Evolutionary conservation across 2,329 filamentous ascomycete genomes (phyloP), one percentile per base, ranked within the genome.

Genomic region (Blastomyces parvus): DNA sequence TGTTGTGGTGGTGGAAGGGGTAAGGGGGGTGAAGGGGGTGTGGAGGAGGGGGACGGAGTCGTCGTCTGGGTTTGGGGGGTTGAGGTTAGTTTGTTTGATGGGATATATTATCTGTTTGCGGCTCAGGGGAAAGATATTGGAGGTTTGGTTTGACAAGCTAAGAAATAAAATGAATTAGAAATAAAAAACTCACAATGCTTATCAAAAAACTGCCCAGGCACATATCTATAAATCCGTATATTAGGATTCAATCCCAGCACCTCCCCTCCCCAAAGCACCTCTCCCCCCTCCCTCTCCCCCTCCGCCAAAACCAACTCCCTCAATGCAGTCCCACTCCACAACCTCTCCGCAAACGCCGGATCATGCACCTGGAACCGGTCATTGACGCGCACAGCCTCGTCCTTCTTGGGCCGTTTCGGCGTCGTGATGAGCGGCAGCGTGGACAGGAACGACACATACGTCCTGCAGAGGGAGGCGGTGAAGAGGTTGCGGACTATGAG

Each of bases 311-410:
- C 69, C 1, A 88, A 79, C 55, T 88, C 84, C 69, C 83, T 86
- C 67, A 97, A 75, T 0, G 88, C 88, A 1, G 91, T 96, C 66
- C 84, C 82, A 55, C 82, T 81, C 91, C 92, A 97, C 17, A 97
- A 75, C 62, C 83, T 80, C 69, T 85, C 81, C 0, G 92, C 89
- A 74, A 97, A 96, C 0, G 67, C 74, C 36, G 84, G 76, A 76
- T 97, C 92, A 36, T 91, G 80, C 25, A 96, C 79, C 76, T 96
- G 90, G 69, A 88, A 96, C 13, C 93, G 86, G 73, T 97, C 93
- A 73, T 97, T 97, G 57, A 96, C 89, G 44, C 93, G 83, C 8
- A 90, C 83, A 0, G 91, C 91, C 62, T 94, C 87, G 58, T 89
- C 90, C 65, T 85, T 86, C 74, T 89, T 93, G 1, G 90, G 90